Evolutionary conservation across 306 rosid genomes (phyloP).

Genomic region (Sicyos edulis): DNA sequence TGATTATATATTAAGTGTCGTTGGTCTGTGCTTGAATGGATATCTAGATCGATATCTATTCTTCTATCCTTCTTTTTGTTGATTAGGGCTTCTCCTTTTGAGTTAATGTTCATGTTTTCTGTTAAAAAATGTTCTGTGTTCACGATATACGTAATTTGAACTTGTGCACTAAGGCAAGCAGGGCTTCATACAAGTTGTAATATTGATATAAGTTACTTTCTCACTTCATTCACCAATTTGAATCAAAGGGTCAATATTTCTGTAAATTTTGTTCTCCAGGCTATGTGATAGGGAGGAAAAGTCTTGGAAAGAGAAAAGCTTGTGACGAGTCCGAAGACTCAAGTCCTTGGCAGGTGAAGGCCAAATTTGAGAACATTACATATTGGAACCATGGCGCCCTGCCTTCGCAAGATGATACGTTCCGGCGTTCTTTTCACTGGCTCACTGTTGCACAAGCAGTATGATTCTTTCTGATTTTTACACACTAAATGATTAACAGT

Average conservation of each 20-base stretch:
- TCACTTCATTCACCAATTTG: not conserved
- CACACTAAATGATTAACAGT: not conserved
- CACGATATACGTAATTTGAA: not conserved
- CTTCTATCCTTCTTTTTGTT: not conserved
- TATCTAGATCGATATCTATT: not conserved
- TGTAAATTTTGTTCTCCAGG: slow-evolving; percentile 38
- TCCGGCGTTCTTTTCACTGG: slow-evolving; percentile 76
- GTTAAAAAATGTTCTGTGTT: not conserved
- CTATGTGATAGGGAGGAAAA: slow-evolving; percentile 51
- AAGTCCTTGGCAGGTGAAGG: slow-evolving; percentile 51
- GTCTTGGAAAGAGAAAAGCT: slow-evolving; percentile 31
- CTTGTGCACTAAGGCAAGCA: not conserved
- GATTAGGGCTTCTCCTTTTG: not conserved
- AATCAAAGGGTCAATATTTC: not conserved
- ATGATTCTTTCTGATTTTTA: slow-evolving; percentile 27
- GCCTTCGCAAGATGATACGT: slow-evolving; percentile 59
- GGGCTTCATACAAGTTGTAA: not conserved
- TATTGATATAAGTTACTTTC: not conserved
- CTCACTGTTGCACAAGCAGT: slow-evolving; percentile 69
- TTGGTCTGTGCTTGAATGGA: not conserved
- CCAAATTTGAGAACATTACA: slow-evolving; percentile 48
- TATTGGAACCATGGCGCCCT: slow-evolving; percentile 79
- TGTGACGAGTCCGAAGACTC: slow-evolving; percentile 26
- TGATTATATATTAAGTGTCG: not conserved
- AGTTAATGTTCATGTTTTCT: not conserved